Conservation (phyloP, 345 rosid genomes). For the Physaria fendleri region DNA sequence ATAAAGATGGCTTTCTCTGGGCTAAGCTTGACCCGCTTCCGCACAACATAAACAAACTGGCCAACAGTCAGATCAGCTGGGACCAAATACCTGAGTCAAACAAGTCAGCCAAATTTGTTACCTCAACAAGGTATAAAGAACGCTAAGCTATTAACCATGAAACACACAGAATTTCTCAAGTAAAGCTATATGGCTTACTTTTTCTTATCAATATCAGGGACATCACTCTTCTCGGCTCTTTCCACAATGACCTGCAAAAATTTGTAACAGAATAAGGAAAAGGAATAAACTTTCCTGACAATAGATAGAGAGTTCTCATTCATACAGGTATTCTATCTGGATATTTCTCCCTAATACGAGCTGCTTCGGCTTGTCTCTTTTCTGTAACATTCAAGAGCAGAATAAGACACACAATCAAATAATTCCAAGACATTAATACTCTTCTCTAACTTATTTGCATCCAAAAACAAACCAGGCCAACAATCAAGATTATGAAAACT, state of each 20-base stretch:
- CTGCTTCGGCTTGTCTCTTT: conserved; percentile 94
- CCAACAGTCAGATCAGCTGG: conserved; percentile 62
- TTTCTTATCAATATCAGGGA: conserved; percentile 94
- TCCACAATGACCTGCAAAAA: conserved; percentile 73
- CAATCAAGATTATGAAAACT: not conserved
- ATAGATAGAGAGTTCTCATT: not conserved
- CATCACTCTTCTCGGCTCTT: conserved; percentile 91
- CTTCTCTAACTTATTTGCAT: not conserved
- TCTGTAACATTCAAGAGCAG: conserved; percentile 39
- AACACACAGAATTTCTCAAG: not conserved
- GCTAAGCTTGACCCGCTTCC: conserved; percentile 53
- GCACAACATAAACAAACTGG: conserved; percentile 55
- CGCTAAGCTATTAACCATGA: not conserved
- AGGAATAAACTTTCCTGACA: not conserved
- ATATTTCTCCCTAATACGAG: conserved; percentile 89
- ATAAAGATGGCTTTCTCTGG: conserved; percentile 59
- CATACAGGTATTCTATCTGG: conserved; percentile 94
- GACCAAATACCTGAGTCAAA: conserved; percentile 38
- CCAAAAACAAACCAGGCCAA: not conserved
- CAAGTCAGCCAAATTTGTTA: not conserved
- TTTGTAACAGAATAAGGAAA: not conserved
- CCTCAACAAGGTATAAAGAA: not conserved
- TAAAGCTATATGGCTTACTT: too few relatives aligned
- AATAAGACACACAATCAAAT: not conserved
- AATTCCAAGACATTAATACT: not conserved